A percentile compares a stretch with the other conserved stretches of the same genome.
phyloP scores from a whole-genome alignment of 371 early-diverging fungal species.

The Mycotypha africana region DNA sequence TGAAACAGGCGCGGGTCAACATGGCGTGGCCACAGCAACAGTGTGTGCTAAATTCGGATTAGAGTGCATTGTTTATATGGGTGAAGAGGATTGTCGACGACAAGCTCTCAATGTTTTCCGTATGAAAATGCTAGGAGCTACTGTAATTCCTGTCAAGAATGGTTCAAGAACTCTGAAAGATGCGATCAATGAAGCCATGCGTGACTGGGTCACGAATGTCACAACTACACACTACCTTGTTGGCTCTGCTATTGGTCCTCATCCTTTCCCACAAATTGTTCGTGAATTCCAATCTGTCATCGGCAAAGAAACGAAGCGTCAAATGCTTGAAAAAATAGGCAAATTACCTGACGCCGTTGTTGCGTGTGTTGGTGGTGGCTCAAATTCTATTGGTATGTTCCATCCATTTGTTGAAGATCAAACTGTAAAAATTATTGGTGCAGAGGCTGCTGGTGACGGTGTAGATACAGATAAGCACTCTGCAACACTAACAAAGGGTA shows the following conservation, averaged over 20 bases:
- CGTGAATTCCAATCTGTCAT: conserved; percentile 96
- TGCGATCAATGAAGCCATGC: conserved; percentile 97
- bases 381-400: conserved; percentile 96
- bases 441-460: conserved; percentile 93
- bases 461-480: conserved; percentile 83
- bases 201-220: conserved; percentile 97
- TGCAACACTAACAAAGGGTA: conserved; percentile 84
- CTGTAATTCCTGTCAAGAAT: conserved; percentile 80
- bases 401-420: conserved; percentile 86
- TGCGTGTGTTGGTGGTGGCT: conserved; percentile 94
- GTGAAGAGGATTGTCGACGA: conserved; percentile 90
- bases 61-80: conserved; percentile 96
- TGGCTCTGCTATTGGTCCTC: conserved; percentile 94
- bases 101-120: conserved; percentile 96
- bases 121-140: conserved; percentile 91
- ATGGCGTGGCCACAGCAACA: conserved; percentile 97
- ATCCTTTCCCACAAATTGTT: conserved; percentile 94
- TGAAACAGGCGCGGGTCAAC: conserved; percentile 98
- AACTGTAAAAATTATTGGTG: conserved; percentile 82
- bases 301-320: conserved; percentile 78
- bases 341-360: conserved; percentile 89
- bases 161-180: conserved; percentile 91
- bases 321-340: conserved; percentile 76
- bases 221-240: conserved; percentile 91
- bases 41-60: conserved; percentile 97